Conservation (phyloP, 495 filamentous ascomycete species). For the Neurospora sp. region DNA sequence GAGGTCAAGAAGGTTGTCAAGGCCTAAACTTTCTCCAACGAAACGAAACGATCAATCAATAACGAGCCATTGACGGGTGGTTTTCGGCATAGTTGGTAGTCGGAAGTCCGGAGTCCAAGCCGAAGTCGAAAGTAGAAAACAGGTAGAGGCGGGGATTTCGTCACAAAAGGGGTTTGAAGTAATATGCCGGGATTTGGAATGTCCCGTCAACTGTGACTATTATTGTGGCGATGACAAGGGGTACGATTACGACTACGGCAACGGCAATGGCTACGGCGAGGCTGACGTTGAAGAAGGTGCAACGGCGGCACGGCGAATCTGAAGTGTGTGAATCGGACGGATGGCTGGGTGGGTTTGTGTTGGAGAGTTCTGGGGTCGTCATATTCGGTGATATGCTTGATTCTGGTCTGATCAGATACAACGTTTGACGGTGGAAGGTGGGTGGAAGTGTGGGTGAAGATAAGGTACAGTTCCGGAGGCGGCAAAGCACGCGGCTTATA, state of each 20-base stretch:
- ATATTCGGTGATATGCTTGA: not conserved
- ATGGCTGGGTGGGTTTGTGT: not conserved
- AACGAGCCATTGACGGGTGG: not conserved
- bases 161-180: not conserved
- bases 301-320: not conserved
- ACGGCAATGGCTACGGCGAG: not conserved
- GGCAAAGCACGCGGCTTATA: not conserved
- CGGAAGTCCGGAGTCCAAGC: not conserved
- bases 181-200: not conserved
- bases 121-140: not conserved
- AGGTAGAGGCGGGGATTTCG: not conserved
- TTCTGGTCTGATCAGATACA: not conserved
- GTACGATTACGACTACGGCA: not conserved
- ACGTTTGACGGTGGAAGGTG: not conserved
- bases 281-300: not conserved
- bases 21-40: not conserved
- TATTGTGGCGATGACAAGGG: not conserved
- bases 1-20: conserved; percentile 28
- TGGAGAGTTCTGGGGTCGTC: not conserved
- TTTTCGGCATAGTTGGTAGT: not conserved
- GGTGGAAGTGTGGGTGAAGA: not conserved
- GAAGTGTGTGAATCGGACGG: not conserved
- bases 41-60: not conserved
- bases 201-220: not conserved
- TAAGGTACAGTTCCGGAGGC: not conserved